Evolutionary conservation across 2,329 filamentous ascomycete species (phyloP).

Genomic region (Penicillium sp.): DNA sequence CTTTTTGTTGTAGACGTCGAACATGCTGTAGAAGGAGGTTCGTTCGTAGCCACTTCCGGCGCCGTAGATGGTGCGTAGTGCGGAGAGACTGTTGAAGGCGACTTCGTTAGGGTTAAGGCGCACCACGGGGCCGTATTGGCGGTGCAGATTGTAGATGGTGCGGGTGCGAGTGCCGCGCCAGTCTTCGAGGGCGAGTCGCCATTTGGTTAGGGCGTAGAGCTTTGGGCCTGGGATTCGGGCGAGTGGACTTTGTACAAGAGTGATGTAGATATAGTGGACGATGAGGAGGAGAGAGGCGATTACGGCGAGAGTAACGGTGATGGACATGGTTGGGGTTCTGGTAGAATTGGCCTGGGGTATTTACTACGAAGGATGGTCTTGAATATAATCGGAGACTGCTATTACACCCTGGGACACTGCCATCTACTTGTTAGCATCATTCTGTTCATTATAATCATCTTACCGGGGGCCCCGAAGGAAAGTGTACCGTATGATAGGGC

Average conservation of each 20-base stretch:
- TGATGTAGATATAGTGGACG: conserved; percentile 1
- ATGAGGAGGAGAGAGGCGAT: background rate
- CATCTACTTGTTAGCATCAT: too few species aligned
- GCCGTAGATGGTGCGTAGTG: conserved; percentile 59
- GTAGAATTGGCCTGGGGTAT: too few species aligned
- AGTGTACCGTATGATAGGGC: too few species aligned
- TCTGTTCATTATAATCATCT: too few species aligned
- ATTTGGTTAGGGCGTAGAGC: conserved; percentile 48
- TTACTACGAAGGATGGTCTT: too few species aligned
- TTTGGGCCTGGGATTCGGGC: conserved; percentile 40
- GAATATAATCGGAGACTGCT: too few species aligned
- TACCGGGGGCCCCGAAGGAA: too few species aligned
- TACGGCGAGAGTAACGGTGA: too few species aligned
- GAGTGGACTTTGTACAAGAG: conserved; percentile 4
- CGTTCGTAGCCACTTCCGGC: conserved; percentile 57
- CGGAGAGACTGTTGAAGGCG: conserved; percentile 49
- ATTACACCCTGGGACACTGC: too few species aligned
- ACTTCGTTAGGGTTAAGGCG: conserved; percentile 55
- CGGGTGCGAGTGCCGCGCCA: conserved; percentile 49
- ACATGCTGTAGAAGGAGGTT: conserved; percentile 60
- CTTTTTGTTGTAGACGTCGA: conserved; percentile 56
- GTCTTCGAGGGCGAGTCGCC: conserved; percentile 53
- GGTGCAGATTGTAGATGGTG: conserved; percentile 49
- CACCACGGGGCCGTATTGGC: conserved; percentile 52
- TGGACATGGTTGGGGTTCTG: too few species aligned